phyloP scores from a whole-genome alignment of 1,284 basidiomycete species.

The Filobasidium uniguttulatum region DNA sequence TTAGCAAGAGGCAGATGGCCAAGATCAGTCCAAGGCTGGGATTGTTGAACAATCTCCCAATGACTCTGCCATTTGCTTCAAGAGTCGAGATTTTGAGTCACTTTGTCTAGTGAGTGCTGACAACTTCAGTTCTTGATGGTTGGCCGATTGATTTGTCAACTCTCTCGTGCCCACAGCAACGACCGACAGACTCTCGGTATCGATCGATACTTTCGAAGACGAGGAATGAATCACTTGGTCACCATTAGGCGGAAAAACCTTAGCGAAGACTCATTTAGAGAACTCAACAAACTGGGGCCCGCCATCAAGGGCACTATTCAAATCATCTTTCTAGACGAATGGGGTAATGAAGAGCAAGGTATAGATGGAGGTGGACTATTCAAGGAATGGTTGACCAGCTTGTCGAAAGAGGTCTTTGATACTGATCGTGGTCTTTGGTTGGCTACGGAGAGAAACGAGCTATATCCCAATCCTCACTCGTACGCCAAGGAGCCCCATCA shows the following conservation, averaged over 20 bases:
- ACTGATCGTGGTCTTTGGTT: slow-evolving; percentile 89
- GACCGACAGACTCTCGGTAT: slow-evolving; percentile 29
- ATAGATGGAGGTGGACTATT: slow-evolving; percentile 88
- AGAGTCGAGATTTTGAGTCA: slow-evolving; percentile 78
- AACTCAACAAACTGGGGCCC: slow-evolving; percentile 50
- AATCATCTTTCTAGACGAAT: slow-evolving; percentile 85
- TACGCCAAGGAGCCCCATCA: slow-evolving; percentile 75
- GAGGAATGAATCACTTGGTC: slow-evolving; percentile 30
- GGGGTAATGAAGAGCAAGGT: slow-evolving; percentile 35
- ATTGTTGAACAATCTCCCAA: slow-evolving; percentile 89
- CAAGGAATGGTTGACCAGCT: slow-evolving; percentile 89
- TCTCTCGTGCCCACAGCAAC: slow-evolving; percentile 18
- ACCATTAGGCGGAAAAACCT: slow-evolving; percentile 60
- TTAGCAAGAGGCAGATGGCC: slow-evolving; percentile 57
- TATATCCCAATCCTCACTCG: slow-evolving; percentile 85
- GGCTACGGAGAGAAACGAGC: slow-evolving; percentile 72
- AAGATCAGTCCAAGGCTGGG: slow-evolving; percentile 71
- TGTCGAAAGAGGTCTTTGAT: slow-evolving; percentile 88
- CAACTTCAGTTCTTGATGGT: background rate
- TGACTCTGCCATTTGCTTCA: slow-evolving; percentile 84
- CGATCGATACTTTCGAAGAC: slow-evolving; percentile 18
- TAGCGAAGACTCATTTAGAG: slow-evolving; percentile 70
- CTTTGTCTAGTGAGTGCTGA: slow-evolving; percentile 46
- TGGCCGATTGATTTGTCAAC: too few species aligned
- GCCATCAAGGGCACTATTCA: slow-evolving; percentile 66